Base-by-base conservation (phyloP, 371 early-diverging fungal species). In the Mortierella sp. region DNA sequence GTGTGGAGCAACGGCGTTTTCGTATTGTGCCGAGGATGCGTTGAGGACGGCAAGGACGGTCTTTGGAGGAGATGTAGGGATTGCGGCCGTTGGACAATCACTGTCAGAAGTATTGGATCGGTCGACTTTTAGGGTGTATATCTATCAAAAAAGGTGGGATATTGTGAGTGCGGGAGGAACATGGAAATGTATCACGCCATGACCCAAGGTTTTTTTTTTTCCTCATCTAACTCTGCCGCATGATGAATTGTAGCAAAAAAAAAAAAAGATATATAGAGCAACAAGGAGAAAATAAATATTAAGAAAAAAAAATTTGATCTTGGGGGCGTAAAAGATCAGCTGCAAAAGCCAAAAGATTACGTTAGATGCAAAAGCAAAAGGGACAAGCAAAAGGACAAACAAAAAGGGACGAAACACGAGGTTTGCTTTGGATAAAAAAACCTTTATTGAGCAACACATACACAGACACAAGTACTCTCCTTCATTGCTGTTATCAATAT, bases 21-120 rank as follows among this genome's bases (percentile, higher is more conserved):
- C 43, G 28, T 61, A 31, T 31, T 61, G 61, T 45, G 61, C 61
- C 7, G 61, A 61, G 61, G 61, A 61, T 29, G 61, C 61, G 17
- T 31, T 61, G 7, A 15, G 12, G 31, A 61, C 49, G 6, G 29
- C 61, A 45, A 61, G 61, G 61, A 19, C 26, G 3, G 29, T 61
- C 49, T 61, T 47, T 45, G 61, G 61, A 17, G 61, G 61, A 45
- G 61, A 61, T 31, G 32, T 61, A 29, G 61, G 61, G 4, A 42
- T 61, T 28, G 61, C 61, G 2, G 15, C 61, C 6, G 61, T 61
- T 42, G 47, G 29, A 26, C 17, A 28, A 31, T 31, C 61, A 2
- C 29, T 42, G n/a, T 19, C 29, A 10, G 47, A 61, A 7, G 6
- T 42, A 17, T 29, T 45, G 37, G 61, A 47, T 42, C 45, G 45